These are phyloP conservation scores for Chaetomiaceae sp. DNA, from an alignment of 2,329 filamentous ascomycete species.

Conservation along the genomic window DNA sequence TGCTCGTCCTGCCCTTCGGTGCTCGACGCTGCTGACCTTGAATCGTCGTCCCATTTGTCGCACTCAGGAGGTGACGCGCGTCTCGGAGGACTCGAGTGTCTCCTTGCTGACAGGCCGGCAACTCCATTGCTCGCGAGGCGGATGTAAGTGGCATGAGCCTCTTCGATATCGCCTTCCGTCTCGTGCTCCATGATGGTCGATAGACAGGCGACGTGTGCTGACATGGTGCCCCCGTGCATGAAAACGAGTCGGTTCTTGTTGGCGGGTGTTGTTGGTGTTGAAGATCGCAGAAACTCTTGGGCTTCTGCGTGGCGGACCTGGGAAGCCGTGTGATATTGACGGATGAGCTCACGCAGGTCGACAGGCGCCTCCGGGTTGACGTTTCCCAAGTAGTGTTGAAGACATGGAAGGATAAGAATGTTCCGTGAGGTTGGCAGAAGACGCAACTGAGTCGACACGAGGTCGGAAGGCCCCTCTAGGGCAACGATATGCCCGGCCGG, in stretches of 20 bases:
- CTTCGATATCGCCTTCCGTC: slow-evolving; percentile 44
- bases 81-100: not conserved
- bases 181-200: slow-evolving; percentile 48
- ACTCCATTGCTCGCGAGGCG: slow-evolving; percentile 46
- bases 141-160: slow-evolving; percentile 49
- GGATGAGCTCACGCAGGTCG: slow-evolving; percentile 36
- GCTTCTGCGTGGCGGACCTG: slow-evolving; percentile 45
- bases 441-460: slow-evolving; percentile 54
- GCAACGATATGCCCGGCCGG: slow-evolving; percentile 51
- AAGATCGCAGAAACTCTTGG: slow-evolving; percentile 45
- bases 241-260: slow-evolving; percentile 53
- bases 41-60: not conserved
- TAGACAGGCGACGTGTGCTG: slow-evolving; percentile 52
- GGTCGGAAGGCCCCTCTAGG: slow-evolving; percentile 53
- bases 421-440: slow-evolving; percentile 55
- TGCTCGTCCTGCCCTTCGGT: not conserved
- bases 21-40: not conserved
- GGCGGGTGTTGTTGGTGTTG: slow-evolving; percentile 35
- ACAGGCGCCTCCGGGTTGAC: slow-evolving; percentile 26
- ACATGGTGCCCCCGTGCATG: slow-evolving; percentile 53
- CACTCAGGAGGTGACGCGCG: not conserved
- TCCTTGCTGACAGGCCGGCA: slow-evolving; percentile 9
- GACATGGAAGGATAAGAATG: slow-evolving; percentile 50
- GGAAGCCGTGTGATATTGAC: slow-evolving; percentile 47
- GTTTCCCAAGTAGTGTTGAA: slow-evolving; percentile 44